Evolutionary conservation across 768 basidiomycete genomes (phyloP).

Genomic region (Exsudoporus frostii): DNA sequence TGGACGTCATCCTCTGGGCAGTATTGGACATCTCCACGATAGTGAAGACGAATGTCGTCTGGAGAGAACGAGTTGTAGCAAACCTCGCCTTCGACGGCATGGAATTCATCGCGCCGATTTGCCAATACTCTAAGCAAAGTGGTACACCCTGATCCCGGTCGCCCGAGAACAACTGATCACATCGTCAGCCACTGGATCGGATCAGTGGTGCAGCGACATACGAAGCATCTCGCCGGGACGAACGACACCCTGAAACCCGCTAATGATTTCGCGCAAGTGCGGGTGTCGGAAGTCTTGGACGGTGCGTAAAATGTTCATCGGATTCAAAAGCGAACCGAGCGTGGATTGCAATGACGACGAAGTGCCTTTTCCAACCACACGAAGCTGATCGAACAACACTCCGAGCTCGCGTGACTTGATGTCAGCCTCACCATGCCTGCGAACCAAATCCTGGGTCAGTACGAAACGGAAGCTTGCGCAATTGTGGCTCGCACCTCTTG

Average conservation of each 20-base stretch:
- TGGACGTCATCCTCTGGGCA: conserved; percentile 85
- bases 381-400: conserved; percentile 55
- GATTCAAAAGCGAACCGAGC: conserved; percentile 62
- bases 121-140: conserved; percentile 81
- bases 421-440: conserved; percentile 46
- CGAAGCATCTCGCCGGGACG: conserved; percentile 68
- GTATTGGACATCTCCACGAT: conserved; percentile 79
- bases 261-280: conserved; percentile 52
- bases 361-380: conserved; percentile 57
- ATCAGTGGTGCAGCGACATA: conserved; percentile 34
- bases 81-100: conserved; percentile 65
- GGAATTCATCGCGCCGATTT: conserved; percentile 68
- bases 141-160: conserved; percentile 82
- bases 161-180: conserved; percentile 70
- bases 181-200: not conserved
- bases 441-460: not conserved
- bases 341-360: conserved; percentile 55
- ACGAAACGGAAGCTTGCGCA: not conserved
- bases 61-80: conserved; percentile 74
- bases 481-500: conserved; percentile 13
- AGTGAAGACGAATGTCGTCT: conserved; percentile 56
- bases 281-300: conserved; percentile 55
- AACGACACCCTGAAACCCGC: conserved; percentile 53
- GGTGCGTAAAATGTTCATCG: conserved; percentile 39
- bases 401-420: conserved; percentile 56